Conservation (phyloP, 768 basidiomycete species). For the Lentinus tigrinus region DNA sequence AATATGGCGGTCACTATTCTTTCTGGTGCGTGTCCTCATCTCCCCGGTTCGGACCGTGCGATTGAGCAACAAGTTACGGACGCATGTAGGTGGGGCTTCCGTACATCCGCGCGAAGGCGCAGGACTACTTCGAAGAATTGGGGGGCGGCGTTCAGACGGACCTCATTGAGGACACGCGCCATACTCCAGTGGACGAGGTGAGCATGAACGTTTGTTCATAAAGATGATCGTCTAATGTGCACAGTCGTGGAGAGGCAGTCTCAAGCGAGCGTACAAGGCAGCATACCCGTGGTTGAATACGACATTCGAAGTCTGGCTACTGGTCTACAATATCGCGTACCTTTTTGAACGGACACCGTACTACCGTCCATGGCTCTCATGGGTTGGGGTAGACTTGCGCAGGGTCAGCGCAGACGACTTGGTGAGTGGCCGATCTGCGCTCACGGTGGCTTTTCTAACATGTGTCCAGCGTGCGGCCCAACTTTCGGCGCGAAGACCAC, state of each 20-base stretch:
- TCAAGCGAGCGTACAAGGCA: constrained; percentile 64
- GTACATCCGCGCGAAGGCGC: constrained; percentile 84
- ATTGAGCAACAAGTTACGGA: not conserved
- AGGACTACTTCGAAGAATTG: constrained; percentile 87
- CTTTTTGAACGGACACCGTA: constrained; percentile 83
- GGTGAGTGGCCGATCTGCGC: constrained; percentile 42
- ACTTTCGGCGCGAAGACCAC: constrained; percentile 16
- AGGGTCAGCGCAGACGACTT: constrained; percentile 78
- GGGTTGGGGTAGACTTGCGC: constrained; percentile 82
- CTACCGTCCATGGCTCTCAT: constrained; percentile 89
- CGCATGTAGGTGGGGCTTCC: constrained; percentile 74
- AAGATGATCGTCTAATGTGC: not conserved
- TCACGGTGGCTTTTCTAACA: not conserved
- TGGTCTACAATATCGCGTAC: constrained; percentile 85
- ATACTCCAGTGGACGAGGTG: constrained; percentile 51
- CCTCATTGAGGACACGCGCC: constrained; percentile 53
- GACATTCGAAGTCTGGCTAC: constrained; percentile 76
- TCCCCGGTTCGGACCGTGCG: constrained; percentile 7
- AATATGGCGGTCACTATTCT: constrained; percentile 72
- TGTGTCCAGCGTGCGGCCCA: constrained; percentile 27
- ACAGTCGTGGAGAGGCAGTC: constrained; percentile 52
- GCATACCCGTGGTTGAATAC: constrained; percentile 84
- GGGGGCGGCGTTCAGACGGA: constrained; percentile 81
- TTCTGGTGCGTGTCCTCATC: constrained; percentile 57
- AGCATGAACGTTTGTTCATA: not conserved